Evolutionary conservation across 257 asterid species (phyloP), one percentile per base, ranked within the genome.

Genomic region (Nicotiana otophora): DNA sequence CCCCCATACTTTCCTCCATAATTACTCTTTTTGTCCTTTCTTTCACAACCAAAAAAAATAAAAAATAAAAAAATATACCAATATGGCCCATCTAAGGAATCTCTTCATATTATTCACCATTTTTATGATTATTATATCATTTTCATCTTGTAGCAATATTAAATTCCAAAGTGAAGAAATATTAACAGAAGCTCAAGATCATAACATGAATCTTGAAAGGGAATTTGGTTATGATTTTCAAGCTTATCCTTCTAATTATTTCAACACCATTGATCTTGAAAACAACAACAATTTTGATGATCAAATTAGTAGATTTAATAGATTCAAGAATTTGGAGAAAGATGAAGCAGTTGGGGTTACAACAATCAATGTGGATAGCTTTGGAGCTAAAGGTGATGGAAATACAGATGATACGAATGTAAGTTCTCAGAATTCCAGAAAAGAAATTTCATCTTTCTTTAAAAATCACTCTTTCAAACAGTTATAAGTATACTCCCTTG

Each of bases 311-410:
- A 61, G 68, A 6, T 60, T 61, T 42, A n/a, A 66, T 79, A 81
- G 55, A 39, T 58, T 68, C 9, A 83, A 57, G 64, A 81, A 81
- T 78, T 34, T 60, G 20, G 76, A 81, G 77, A 65, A 83, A 48
- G 48, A 66, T 0, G 67, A 78, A 23, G 64, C 85, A 26, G 83
- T 85, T 46, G 68, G 89, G 0, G 77, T 51, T n/a, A 51, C 55
- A 78, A 87, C 89, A 4, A 63, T 90, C 30, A 85, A 66, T 82
- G 94, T 92, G 20, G 89, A 81, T 34, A 79, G 23, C 57, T 88
- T 80, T 75, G 96, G 96, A 82, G 96, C 96, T 80, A 87, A 84
- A 84, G 96, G 92, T 39, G 94, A 92, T 82, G 96, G 96, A 81
- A 84, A 10, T 16, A 77, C 84, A 14, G 94, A 92, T 82, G 96